These are phyloP conservation scores for Ampelocalamus luodianensis DNA, from an alignment of 176 grass and related monocot genomes.

Conservation along the genomic window DNA sequence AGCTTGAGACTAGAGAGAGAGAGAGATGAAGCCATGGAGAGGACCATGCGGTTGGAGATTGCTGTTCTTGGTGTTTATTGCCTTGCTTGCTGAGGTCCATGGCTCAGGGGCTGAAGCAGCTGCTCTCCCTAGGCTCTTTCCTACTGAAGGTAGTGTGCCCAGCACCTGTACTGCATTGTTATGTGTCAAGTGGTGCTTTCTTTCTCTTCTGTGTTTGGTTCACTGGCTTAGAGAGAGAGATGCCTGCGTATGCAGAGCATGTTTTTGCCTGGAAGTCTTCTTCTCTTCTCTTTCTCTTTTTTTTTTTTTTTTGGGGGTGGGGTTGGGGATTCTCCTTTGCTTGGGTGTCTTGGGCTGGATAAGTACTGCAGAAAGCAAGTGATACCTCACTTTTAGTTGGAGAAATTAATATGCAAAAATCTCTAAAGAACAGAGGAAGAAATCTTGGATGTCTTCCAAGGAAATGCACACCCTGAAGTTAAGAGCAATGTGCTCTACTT, in stretches of 20 bases:
- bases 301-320: not conserved
- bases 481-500: not conserved
- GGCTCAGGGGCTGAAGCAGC: constrained; percentile 24
- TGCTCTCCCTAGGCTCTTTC: constrained; percentile 33
- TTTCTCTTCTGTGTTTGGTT: not conserved
- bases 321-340: not conserved
- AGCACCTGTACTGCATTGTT: constrained; percentile 3
- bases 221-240: not conserved
- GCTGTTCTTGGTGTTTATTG: constrained; percentile 20
- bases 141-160: constrained; percentile 43
- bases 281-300: not conserved
- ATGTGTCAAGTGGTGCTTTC: not conserved
- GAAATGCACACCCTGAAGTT: not conserved
- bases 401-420: not conserved
- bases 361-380: not conserved
- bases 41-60: not conserved
- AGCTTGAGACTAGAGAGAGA: not conserved
- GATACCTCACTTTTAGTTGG: not conserved
- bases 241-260: not conserved
- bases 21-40: constrained; percentile 40
- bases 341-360: not conserved
- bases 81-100: constrained; percentile 36
- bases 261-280: not conserved
- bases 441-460: not conserved
- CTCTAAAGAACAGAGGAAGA: not conserved